Conservation (phyloP, 306 rosid genomes). For the Fragaria vesca region DNA sequence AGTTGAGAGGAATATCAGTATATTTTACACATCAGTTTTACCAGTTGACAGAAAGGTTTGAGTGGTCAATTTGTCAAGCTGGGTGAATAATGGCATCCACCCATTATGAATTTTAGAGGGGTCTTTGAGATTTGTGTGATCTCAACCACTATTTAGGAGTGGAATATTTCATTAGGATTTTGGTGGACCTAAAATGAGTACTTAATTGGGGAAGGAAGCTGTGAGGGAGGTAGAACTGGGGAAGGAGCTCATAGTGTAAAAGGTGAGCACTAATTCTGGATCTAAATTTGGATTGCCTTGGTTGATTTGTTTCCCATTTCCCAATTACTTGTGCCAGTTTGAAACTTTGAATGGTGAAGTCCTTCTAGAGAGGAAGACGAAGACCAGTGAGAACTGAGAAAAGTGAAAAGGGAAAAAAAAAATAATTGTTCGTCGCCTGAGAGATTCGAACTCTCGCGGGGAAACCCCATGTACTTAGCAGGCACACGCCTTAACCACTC, state of each 20-base stretch:
- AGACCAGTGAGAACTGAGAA: background rate
- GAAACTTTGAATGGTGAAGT: background rate
- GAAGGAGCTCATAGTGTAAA: background rate
- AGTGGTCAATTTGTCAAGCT: background rate
- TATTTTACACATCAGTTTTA: background rate
- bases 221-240: constrained; percentile 10
- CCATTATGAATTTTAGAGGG: background rate
- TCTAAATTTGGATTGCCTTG: background rate
- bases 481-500: constrained; percentile 50
- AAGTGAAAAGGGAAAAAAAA: background rate
- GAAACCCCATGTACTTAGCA: constrained; percentile 41
- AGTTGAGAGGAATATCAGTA: background rate
- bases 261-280: background rate
- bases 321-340: background rate
- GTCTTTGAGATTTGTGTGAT: background rate
- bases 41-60: background rate
- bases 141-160: background rate
- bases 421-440: background rate
- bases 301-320: background rate
- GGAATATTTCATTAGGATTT: background rate
- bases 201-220: background rate
- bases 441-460: constrained; percentile 34
- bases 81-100: constrained; percentile 4
- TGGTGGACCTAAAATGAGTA: constrained; percentile 1
- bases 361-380: background rate